Evolutionary conservation across 306 rosid species (phyloP).

Genomic region (Trifolium repens): DNA sequence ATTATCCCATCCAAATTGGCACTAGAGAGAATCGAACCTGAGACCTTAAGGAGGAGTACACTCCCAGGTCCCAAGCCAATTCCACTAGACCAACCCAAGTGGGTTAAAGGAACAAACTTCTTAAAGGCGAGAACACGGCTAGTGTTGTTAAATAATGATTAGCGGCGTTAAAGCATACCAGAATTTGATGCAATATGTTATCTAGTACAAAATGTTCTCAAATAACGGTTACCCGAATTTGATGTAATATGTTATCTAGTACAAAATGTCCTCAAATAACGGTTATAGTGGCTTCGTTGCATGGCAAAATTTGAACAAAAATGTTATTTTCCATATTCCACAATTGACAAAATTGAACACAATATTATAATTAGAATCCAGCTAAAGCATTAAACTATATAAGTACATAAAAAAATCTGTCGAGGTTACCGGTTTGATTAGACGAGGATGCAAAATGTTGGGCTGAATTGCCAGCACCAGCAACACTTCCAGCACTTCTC

Average conservation of each 20-base stretch:
- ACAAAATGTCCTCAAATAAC: neutral
- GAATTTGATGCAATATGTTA: neutral
- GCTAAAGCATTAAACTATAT: neutral
- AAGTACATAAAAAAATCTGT: neutral
- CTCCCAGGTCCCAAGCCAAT: no score
- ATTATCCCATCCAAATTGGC: no score
- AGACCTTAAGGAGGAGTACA: no score
- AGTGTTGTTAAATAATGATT: neutral
- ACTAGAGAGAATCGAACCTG: no score
- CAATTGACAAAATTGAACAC: neutral
- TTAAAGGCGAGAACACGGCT: neutral
- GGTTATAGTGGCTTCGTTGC: neutral
- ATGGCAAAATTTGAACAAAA: neutral
- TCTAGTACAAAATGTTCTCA: neutral
- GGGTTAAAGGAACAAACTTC: no score
- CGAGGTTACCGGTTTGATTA: conserved; percentile 64
- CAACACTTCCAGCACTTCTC: conserved; percentile 84
- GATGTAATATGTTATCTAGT: neutral
- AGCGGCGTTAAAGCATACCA: neutral
- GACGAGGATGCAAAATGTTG: conserved; percentile 77
- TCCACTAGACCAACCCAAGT: no score
- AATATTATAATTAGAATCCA: neutral
- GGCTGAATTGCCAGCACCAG: conserved; percentile 87
- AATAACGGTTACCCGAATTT: neutral
- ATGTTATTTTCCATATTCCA: neutral